These are phyloP conservation scores for Paramecium tetraurelia DNA, from an alignment of 73 alveolate species.

Conservation along the genomic window DNA sequence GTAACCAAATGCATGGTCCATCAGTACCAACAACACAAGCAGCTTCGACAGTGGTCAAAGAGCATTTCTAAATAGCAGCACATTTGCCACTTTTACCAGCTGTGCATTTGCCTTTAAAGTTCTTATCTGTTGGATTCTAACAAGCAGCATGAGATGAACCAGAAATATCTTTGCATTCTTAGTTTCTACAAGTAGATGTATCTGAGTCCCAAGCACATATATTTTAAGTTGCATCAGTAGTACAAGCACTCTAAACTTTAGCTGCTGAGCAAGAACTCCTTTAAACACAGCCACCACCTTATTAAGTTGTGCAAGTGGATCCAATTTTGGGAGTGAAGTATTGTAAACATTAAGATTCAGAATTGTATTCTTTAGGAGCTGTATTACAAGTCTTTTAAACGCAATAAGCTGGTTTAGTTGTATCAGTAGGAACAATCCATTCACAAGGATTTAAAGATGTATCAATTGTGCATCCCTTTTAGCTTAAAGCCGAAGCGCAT, in stretches of 20 bases:
- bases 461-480: background rate
- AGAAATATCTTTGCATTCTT: background rate
- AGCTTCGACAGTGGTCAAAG: background rate
- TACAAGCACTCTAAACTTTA: background rate
- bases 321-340: background rate
- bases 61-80: background rate
- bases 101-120: background rate
- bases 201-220: slow-evolving; percentile 15
- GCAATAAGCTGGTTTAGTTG: background rate
- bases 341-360: background rate
- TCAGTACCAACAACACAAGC: slow-evolving; percentile 1
- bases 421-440: background rate
- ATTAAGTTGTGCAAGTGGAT: background rate
- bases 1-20: slow-evolving; percentile 27
- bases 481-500: background rate
- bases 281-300: slow-evolving; percentile 6
- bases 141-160: background rate
- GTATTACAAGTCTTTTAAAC: background rate
- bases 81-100: background rate
- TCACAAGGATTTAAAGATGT: background rate
- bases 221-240: background rate
- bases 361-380: background rate
- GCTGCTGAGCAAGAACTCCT: background rate
- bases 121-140: background rate
- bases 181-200: background rate